A percentile compares a stretch with the other conserved stretches of the same genome.
Conservation (phyloP, 495 filamentous ascomycete genomes). For the Penicillium ucsense region DNA sequence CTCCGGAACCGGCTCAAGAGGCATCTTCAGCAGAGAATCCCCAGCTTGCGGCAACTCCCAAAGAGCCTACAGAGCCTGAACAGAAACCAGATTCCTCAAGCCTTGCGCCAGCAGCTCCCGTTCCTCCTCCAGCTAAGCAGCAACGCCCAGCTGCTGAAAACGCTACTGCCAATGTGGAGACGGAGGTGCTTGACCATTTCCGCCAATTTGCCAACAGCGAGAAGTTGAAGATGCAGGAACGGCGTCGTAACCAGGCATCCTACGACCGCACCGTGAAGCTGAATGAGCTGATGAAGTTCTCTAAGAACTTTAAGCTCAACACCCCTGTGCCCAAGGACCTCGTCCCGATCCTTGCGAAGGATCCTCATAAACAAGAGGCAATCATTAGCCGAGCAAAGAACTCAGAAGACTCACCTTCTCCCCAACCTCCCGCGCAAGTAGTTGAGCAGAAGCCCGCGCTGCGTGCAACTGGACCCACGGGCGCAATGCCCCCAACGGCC, state of each 20-base stretch:
- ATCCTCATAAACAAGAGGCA: conserved; percentile 79
- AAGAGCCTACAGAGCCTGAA: conserved; percentile 23
- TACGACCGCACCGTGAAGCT: conserved; percentile 81
- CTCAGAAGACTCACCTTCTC: conserved; percentile 49
- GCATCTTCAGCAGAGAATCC: conserved; percentile 27
- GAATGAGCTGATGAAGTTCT: conserved; percentile 91
- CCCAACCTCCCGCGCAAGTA: conserved; percentile 21
- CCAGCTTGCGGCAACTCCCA: conserved; percentile 11
- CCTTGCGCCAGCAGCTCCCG: conserved; percentile 9
- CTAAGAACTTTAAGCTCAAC: conserved; percentile 81
- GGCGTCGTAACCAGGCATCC: conserved; percentile 54
- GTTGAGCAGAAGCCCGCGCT: conserved; percentile 29
- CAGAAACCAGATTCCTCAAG: conserved; percentile 26
- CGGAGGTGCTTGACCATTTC: conserved; percentile 68
- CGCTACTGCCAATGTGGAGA: conserved; percentile 67
- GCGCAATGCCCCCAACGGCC: conserved; percentile 21
- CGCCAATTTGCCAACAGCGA: conserved; percentile 72
- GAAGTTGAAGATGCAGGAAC: conserved; percentile 61
- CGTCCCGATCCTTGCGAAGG: conserved; percentile 91
- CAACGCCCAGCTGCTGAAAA: conserved; percentile 38
- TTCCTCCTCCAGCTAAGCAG: not conserved
- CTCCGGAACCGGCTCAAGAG: conserved; percentile 20
- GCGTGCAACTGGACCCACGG: conserved; percentile 21
- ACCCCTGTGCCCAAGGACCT: conserved; percentile 88
- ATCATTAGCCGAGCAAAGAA: conserved; percentile 78